Conservation (phyloP, 2,329 filamentous ascomycete species). For the Cordyceps cateniannulata region DNA sequence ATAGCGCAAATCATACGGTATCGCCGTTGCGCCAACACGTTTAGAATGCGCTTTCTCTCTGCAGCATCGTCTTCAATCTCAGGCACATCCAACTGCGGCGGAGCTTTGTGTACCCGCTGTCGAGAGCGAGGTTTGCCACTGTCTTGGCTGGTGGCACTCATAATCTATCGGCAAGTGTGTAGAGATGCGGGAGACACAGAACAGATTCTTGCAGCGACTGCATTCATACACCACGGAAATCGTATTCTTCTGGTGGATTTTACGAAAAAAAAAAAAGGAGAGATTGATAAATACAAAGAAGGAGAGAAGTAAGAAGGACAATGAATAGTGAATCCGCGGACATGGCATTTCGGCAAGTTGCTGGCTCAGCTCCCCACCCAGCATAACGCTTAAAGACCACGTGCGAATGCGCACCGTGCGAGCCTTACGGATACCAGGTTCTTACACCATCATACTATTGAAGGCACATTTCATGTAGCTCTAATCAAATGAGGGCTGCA, state of each 20-base stretch:
- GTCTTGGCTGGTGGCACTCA: not conserved
- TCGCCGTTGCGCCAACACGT: constrained; percentile 47
- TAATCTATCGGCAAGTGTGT: not conserved
- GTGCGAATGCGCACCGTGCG: not conserved
- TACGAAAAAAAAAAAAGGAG: too few relatives aligned
- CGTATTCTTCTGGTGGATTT: not conserved
- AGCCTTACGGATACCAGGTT: constrained; percentile 22
- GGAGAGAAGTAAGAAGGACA: not conserved
- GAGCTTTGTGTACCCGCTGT: constrained; percentile 35
- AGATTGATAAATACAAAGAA: too few relatives aligned
- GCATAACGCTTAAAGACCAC: constrained; percentile 20
- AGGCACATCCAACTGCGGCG: constrained; percentile 36
- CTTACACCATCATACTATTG: not conserved
- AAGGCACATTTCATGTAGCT: too few relatives aligned
- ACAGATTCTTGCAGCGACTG: not conserved
- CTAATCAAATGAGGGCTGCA: too few relatives aligned
- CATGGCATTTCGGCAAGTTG: not conserved
- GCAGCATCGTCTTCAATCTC: constrained; percentile 43
- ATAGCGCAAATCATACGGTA: constrained; percentile 33
- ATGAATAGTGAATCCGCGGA: not conserved
- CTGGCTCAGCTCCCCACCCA: constrained; percentile 1
- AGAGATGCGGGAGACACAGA: not conserved
- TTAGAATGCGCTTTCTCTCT: constrained; percentile 47
- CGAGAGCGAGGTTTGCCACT: constrained; percentile 25
- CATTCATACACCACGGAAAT: not conserved